A percentile compares a stretch with the other conserved stretches of the same genome.
Evolutionary conservation across 2,329 filamentous ascomycete species (phyloP).

Genomic region (Parascedosporium putredinis): DNA sequence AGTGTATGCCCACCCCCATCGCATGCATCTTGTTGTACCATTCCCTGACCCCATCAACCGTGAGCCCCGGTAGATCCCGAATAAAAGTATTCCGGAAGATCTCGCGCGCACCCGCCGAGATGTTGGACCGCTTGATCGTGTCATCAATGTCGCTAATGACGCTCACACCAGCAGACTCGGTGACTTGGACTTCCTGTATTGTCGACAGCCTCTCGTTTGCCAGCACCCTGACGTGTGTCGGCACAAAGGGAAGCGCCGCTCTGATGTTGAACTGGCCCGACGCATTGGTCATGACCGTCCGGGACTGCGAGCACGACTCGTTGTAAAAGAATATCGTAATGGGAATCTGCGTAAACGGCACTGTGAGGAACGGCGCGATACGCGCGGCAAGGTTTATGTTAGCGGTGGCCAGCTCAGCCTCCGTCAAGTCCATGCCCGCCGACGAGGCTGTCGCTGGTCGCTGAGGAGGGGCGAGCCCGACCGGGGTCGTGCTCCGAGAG

Average conservation of each 20-base stretch:
- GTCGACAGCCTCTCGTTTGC: conserved; percentile 78
- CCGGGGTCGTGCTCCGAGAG: conserved; percentile 17
- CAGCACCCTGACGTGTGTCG: conserved; percentile 78
- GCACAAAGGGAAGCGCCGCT: conserved; percentile 77
- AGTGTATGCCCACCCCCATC: conserved; percentile 82
- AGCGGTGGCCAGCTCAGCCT: conserved; percentile 65
- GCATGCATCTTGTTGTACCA: conserved; percentile 75
- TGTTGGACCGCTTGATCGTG: conserved; percentile 92
- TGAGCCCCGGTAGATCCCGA: conserved; percentile 70
- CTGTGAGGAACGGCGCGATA: conserved; percentile 81
- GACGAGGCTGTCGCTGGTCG: conserved; percentile 25
- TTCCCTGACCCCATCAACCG: conserved; percentile 74
- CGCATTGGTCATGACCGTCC: conserved; percentile 76
- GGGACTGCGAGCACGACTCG: conserved; percentile 67
- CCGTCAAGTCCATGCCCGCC: conserved; percentile 48
- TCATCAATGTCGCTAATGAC: conserved; percentile 97
- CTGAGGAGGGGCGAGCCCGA: conserved; percentile 31
- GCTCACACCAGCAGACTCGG: conserved; percentile 71
- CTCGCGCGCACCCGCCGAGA: conserved; percentile 74
- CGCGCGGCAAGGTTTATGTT: conserved; percentile 84
- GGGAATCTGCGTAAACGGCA: conserved; percentile 63
- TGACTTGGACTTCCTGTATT: conserved; percentile 67
- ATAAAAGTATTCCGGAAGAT: conserved; percentile 97
- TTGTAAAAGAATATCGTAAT: conserved; percentile 97
- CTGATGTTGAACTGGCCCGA: conserved; percentile 79